Evolutionary conservation across 768 basidiomycete genomes (phyloP).

Genomic region (Pholiota conissans): DNA sequence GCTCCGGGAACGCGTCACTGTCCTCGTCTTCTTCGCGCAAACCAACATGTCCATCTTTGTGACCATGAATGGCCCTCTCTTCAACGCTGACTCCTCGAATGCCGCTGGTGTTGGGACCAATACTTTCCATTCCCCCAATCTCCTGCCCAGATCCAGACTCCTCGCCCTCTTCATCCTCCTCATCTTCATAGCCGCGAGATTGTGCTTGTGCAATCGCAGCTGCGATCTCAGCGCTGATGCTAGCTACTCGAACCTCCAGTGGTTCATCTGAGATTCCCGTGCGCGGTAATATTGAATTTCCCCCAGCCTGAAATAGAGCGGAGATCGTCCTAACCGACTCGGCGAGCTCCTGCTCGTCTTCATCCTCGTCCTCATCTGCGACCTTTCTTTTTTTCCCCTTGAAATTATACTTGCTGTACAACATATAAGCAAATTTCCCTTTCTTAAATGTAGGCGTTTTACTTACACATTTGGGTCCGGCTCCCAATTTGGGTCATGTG

Average conservation of each 20-base stretch:
- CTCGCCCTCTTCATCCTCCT: conserved; percentile 54
- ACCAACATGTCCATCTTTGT: conserved; percentile 17
- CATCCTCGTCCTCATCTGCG: conserved; percentile 50
- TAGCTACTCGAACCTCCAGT: conserved; percentile 68
- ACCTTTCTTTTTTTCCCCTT: conserved; percentile 69
- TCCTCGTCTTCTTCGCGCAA: conserved; percentile 62
- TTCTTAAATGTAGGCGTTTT: conserved; percentile 2
- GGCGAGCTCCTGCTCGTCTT: conserved; percentile 65
- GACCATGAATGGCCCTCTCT: conserved; percentile 24
- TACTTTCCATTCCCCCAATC: conserved; percentile 45
- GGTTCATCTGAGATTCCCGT: conserved; percentile 41
- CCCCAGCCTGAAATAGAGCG: conserved; percentile 59
- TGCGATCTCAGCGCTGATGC: conserved; percentile 78
- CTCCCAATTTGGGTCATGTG: conserved; percentile 83
- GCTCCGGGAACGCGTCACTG: conserved; percentile 72
- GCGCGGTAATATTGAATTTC: conserved; percentile 29
- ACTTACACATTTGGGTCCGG: conserved; percentile 82
- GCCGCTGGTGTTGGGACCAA: conserved; percentile 63
- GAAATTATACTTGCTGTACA: conserved; percentile 70
- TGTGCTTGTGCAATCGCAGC: conserved; percentile 78
- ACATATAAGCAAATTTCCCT: conserved; percentile 19
- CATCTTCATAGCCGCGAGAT: conserved; percentile 56
- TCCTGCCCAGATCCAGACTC: conserved; percentile 55
- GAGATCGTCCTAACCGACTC: conserved; percentile 78
- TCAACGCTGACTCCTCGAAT: conserved; percentile 46